Base-by-base conservation (phyloP, 345 rosid genomes). In the Adansonia digitata region DNA sequence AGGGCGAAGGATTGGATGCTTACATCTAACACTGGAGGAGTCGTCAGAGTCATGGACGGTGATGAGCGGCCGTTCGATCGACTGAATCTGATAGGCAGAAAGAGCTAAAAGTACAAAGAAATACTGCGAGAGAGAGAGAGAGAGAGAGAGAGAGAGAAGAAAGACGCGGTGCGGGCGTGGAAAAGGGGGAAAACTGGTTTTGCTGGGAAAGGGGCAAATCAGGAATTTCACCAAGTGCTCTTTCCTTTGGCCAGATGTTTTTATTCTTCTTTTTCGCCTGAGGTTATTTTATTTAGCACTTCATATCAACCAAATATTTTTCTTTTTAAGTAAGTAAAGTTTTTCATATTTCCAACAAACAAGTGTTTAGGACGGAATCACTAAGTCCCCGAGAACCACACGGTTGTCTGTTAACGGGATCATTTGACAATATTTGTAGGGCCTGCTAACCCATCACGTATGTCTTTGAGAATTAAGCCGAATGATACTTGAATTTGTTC, bases 1-100 rank as follows among this genome's bases (percentile, higher is more conserved):
- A 73, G 45, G 53, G 45, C 17, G 65, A 20, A 22, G 72, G 75
- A 40, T 61, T 46, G 63, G 79, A 62, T 76, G 82, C 71, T 81
- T 86, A 93, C 98, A 82, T 93, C 98, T 7, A 87, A 67, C 79
- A 91, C 91, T 57, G 94, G 85, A 78, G 93, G 89, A 82, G 98
- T 88, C 88, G 89, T 82, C 92, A 89, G 73, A 83, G 97, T 89
- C 98, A 93, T 91, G 83, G 74, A 75, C 63, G 80, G 66, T 66
- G 79, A 62, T 70, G 74, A 55, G 24, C 69, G 75, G 73, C 67
- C 75, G 89, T 72, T 66, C 43, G 90, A 86, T 85, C 87, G 61
- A 75, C 26, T 29, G 72, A 69, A 48, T 69, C 72, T 46, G 57
- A 27, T 10, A 66, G 56, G 29, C 17, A 48, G 72, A 69, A 56